Evolutionary conservation across 192 early-diverging fungal species (phyloP), one percentile per base, ranked within the genome.

Genomic region (Umbelopsis sp.): DNA sequence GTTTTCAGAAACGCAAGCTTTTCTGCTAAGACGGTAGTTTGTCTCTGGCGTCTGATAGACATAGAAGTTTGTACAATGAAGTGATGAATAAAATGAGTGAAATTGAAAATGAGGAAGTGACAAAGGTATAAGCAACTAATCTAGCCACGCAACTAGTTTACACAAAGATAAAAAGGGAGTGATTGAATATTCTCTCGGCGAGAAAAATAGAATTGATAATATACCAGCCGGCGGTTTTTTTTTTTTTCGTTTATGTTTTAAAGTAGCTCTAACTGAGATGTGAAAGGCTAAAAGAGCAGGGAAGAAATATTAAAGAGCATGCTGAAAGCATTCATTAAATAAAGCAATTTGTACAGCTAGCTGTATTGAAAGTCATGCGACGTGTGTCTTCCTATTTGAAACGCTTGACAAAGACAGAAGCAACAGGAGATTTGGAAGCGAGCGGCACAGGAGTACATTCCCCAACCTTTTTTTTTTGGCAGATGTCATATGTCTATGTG

Each of bases 1-100:
- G 27, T 33, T 12, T 61, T 61, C 2, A 61, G 27, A 13, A 33
- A 35, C 2, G 55, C 55, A 35, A 61, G 33, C 18, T 61, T 61
- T 25, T 61, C 55, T 35, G 55, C 25, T 30, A 61, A 35, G 18
- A 61, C 25, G 27, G 55, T 37, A 35, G 27, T 61, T 35, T 61
- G 25, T 16, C 55, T 61, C 12, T 61, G 55, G 25, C 55, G 55
- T 35, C 55, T 30, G 10, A 15, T 41, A 10, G 37, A 12, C 18
- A 35, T n/a, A 61, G 12, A 16, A 25, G 30, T 61, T 22, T 11
- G 11, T 61, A 30, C 51, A 25, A 25, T 23, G n/a, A 23, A 52
- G 55, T 35, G 12, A 61, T 61, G 55, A 52, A 35, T 33, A 13
- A 35, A 33, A 23, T 53, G 23, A 18, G 55, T 7, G 33, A n/a